Evolutionary conservation across 2,329 filamentous ascomycete genomes (phyloP).

Genomic region (Trichoderma koningii): DNA sequence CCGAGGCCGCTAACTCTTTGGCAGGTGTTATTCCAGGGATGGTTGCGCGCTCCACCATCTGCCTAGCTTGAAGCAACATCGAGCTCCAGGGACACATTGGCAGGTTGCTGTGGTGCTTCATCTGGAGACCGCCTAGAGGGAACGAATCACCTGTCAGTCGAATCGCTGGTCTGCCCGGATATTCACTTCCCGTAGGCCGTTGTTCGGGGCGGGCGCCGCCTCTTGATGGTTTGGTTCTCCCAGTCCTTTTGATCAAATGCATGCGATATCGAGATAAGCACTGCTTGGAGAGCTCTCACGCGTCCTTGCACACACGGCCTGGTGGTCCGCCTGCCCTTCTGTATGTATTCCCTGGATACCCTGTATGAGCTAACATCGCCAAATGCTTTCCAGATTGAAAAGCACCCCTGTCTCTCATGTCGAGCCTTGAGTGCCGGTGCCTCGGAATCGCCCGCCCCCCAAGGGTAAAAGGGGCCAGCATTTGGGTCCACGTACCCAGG

Average conservation of each 20-base stretch:
- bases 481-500: no score
- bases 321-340: neutral
- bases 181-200: no score
- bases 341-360: neutral
- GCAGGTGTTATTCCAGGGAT: conserved; percentile 25
- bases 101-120: neutral
- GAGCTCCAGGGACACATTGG: neutral
- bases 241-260: no score
- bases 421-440: conserved; percentile 25
- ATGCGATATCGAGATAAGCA: no score
- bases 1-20: conserved; percentile 27
- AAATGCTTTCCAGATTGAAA: neutral
- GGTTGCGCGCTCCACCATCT: conserved; percentile 15
- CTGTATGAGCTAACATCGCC: neutral
- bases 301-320: no score
- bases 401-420: conserved; percentile 19
- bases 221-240: no score
- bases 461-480: conserved; percentile 20
- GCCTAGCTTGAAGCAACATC: conserved; percentile 5
- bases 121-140: neutral
- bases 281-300: no score
- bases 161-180: no score
- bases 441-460: conserved; percentile 26
- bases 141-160: neutral
- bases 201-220: no score